phyloP scores from a whole-genome alignment of 2,329 filamentous ascomycete species.

The Orbilia ellipsospora region DNA sequence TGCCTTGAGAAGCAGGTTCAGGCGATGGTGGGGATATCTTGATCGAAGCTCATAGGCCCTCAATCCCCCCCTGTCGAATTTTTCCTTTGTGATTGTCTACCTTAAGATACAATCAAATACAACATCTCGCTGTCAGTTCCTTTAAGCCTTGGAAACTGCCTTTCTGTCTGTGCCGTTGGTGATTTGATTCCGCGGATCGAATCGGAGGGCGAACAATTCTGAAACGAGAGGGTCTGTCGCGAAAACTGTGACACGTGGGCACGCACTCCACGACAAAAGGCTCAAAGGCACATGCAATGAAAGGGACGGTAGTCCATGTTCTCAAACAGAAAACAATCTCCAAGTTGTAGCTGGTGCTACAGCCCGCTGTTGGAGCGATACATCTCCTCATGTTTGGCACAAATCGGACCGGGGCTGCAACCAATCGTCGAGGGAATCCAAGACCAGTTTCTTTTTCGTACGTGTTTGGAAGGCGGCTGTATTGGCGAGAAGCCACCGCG shows the following conservation, averaged over 20 bases:
- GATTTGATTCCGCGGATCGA: too few species aligned
- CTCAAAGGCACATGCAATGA: neutral
- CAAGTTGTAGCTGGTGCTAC: too few species aligned
- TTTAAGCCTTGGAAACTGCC: neutral
- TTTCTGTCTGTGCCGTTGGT: neutral
- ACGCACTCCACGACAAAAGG: neutral
- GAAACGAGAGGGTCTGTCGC: too few species aligned
- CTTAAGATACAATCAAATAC: neutral
- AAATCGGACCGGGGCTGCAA: neutral
- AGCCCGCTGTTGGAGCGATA: too few species aligned
- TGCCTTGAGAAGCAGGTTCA: neutral
- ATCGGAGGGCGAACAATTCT: too few species aligned
- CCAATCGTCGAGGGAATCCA: neutral
- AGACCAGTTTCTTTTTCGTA: too few species aligned
- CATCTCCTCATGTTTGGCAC: neutral
- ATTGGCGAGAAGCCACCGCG: neutral
- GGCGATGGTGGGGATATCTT: neutral
- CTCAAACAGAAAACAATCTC: too few species aligned
- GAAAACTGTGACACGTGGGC: too few species aligned
- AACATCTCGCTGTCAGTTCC: neutral
- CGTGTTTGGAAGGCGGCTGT: too few species aligned
- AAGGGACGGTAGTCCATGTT: too few species aligned
- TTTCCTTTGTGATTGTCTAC: neutral
- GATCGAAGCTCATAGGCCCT: neutral
- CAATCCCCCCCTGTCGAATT: neutral